phyloP scores from a whole-genome alignment of 768 basidiomycete species.

The Mycena venus region DNA sequence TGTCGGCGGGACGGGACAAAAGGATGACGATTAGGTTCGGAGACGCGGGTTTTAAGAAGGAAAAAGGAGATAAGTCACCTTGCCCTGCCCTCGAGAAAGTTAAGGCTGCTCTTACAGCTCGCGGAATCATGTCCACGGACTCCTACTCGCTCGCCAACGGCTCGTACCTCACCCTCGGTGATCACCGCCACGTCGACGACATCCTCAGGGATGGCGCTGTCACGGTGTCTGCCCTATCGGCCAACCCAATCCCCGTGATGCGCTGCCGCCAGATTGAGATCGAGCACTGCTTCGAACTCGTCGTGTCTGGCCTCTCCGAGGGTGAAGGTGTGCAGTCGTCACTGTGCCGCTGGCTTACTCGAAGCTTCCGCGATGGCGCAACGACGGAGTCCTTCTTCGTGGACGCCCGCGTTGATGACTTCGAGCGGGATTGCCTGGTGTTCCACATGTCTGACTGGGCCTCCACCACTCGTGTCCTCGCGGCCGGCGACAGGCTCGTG shows the following conservation, averaged over 20 bases:
- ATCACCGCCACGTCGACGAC: constrained; percentile 7
- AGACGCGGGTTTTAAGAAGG: constrained; percentile 1
- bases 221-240: neutral
- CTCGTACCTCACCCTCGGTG: neutral
- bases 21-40: neutral
- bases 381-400: neutral
- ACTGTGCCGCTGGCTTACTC: neutral
- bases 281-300: constrained; percentile 1
- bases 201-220: neutral
- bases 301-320: constrained; percentile 6
- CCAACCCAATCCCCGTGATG: constrained; percentile 8
- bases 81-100: constrained; percentile 10
- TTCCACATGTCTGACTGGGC: neutral
- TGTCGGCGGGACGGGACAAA: neutral
- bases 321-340: neutral
- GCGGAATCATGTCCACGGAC: constrained; percentile 1
- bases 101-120: neutral
- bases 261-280: constrained; percentile 10
- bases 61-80: neutral
- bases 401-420: neutral
- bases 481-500: neutral
- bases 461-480: neutral
- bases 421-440: neutral
- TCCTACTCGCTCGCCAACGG: constrained; percentile 3
- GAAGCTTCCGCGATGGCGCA: neutral